Evolutionary conservation across 2,329 filamentous ascomycete species (phyloP), one percentile per base, ranked within the genome.

Genomic region (Hirsutella minnesotensis): DNA sequence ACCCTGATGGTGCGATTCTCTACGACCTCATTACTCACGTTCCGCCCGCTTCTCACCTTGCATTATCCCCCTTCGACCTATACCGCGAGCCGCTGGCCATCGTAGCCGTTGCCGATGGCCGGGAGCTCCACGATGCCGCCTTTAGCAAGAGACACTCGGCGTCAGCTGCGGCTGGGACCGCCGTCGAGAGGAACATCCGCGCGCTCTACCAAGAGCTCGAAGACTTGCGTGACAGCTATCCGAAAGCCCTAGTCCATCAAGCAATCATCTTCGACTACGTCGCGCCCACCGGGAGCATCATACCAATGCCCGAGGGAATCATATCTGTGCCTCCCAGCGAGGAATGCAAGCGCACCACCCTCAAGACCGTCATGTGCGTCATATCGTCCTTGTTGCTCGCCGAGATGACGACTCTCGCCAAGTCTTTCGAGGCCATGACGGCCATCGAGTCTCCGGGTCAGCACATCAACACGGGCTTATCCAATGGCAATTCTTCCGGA

Each of bases 31-130:
- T 84, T 45, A 87, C 85, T 47, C 82, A 87, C 55, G 70, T 83
- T 43, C 83, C 87, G 20, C 80, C 85, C n/a, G 73, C 80, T 27
- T 86, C 86, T 27, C 86, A 94, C 57, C 69, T 86, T 36, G 75
- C 86, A 18, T 67, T 94, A 34, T 83, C 83, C 31, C 89, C 92
- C 1, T 95, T 95, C 67, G 92, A 98, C 60, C 70, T 90, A 36
- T 94, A 86, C 60, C 77, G 89, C 53, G 86, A 94, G 59, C 83
- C 87, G 9, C 70, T 95, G 42, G 77, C 84, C 41, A 72, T 96
- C 21, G 75, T 98, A 48, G 90, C 86, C 3, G 71, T 96, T 45
- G 85, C 86, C 15, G 90, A 96, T 62, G 87, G 85, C 39, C 64
- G 68, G 34, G 86, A 94, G 60, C 70, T 86, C 21, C 64, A 70